Percentiles rank a stretch among this genome's conserved stretches.
phyloP scores from a whole-genome alignment of 2,329 filamentous ascomycete species.

The Drechslerella stenobrocha region DNA sequence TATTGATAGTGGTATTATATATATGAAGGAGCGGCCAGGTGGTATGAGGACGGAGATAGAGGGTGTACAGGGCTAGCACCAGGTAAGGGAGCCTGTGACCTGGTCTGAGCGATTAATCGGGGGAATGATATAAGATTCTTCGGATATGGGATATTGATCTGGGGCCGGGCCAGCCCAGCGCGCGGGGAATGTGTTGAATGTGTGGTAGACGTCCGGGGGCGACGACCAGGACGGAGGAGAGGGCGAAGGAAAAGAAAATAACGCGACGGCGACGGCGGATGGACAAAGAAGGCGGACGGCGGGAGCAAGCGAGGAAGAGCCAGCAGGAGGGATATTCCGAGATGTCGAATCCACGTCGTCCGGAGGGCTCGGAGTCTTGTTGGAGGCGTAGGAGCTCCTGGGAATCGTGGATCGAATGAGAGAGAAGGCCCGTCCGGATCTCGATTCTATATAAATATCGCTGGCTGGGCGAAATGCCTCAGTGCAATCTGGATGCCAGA shows the following conservation, averaged over 20 bases:
- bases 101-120: constrained; percentile 48
- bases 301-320: constrained; percentile 47
- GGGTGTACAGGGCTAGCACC: constrained; percentile 25
- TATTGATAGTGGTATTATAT: constrained; percentile 22
- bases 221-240: constrained; percentile 6
- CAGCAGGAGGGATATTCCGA: constrained; percentile 45
- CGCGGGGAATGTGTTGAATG: constrained; percentile 33
- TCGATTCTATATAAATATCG: no score
- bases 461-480: constrained; percentile 46
- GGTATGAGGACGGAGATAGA: constrained; percentile 23
- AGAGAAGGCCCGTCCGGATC: no score
- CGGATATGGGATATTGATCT: constrained; percentile 12
- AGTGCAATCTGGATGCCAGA: constrained; percentile 47
- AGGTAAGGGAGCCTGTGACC: constrained; percentile 39
- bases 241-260: constrained; percentile 24
- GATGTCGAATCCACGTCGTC: constrained; percentile 26
- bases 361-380: constrained; percentile 15
- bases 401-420: constrained; percentile 22
- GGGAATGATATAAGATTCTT: constrained; percentile 14
- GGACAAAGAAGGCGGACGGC: constrained; percentile 24
- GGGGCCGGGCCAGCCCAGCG: constrained; percentile 1
- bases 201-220: constrained; percentile 34
- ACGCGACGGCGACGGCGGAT: constrained; percentile 7
- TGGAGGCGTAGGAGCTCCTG: constrained; percentile 41
- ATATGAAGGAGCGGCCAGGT: constrained; percentile 15